Evolutionary conservation across 768 basidiomycete species (phyloP).

Genomic region (Pleurotus sapidus): DNA sequence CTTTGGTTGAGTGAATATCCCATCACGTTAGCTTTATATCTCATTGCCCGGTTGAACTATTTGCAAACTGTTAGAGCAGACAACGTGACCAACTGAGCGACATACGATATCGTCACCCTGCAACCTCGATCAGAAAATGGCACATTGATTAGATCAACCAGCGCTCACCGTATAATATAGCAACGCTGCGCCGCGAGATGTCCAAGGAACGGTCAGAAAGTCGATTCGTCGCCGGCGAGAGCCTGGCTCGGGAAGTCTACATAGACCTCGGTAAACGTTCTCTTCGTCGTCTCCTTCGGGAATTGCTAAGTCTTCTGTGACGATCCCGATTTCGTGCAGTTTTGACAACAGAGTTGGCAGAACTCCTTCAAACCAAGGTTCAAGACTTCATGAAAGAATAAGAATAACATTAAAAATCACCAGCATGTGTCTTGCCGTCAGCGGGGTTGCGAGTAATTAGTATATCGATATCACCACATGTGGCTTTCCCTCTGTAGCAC

Average conservation of each 20-base stretch:
- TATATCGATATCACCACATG: slow-evolving; percentile 92
- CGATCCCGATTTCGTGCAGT: slow-evolving; percentile 54
- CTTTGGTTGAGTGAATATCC: slow-evolving; percentile 88
- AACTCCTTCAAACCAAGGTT: slow-evolving; percentile 40
- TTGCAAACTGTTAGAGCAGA: no score
- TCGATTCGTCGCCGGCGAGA: slow-evolving; percentile 74
- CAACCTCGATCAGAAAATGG: slow-evolving; percentile 2
- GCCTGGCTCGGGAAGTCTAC: slow-evolving; percentile 46
- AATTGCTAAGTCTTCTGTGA: slow-evolving; percentile 78
- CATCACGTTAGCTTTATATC: slow-evolving; percentile 76
- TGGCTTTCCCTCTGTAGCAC: slow-evolving; percentile 63
- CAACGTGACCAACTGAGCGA: not conserved
- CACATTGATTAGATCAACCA: not conserved
- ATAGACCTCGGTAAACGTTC: slow-evolving; percentile 79
- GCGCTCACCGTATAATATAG: slow-evolving; percentile 84
- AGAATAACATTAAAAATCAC: slow-evolving; percentile 30
- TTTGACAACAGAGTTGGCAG: slow-evolving; percentile 53
- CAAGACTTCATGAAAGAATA: not conserved
- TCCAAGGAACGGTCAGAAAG: slow-evolving; percentile 80
- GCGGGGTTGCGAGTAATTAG: slow-evolving; percentile 72
- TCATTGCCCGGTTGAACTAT: slow-evolving; percentile 89
- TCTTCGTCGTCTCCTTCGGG: slow-evolving; percentile 72
- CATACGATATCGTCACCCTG: slow-evolving; percentile 89
- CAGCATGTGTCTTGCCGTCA: slow-evolving; percentile 75
- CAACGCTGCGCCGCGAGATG: slow-evolving; percentile 75